A percentile compares a stretch with the other conserved stretches of the same genome.
Conservation (phyloP, 2,329 filamentous ascomycete species). For the Aureobasidium sp. region DNA sequence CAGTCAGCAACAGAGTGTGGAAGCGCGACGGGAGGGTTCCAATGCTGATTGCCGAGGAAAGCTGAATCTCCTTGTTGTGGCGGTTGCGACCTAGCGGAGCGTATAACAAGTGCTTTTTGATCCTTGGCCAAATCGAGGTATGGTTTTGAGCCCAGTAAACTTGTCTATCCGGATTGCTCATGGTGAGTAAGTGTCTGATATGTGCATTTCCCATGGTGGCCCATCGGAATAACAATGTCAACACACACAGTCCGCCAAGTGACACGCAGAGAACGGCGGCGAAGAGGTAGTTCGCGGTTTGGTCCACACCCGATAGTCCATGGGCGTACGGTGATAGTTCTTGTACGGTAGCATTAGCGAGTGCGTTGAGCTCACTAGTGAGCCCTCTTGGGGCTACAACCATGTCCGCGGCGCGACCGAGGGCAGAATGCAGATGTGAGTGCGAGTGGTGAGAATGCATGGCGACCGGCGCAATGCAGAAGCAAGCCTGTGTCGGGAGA, state of each 20-base stretch:
- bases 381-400: constrained; percentile 6
- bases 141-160: constrained; percentile 42
- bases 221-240: constrained; percentile 37
- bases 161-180: constrained; percentile 37
- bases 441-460: constrained; percentile 19
- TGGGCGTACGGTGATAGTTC: constrained; percentile 29
- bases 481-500: constrained; percentile 1
- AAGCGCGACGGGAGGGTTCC: constrained; percentile 75
- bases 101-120: constrained; percentile 59
- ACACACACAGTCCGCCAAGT: constrained; percentile 31
- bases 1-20: constrained; percentile 60
- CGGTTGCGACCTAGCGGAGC: constrained; percentile 67
- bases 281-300: constrained; percentile 41
- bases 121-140: constrained; percentile 46
- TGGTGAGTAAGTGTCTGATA: constrained; percentile 39
- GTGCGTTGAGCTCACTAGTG: constrained; percentile 16
- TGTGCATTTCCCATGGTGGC: constrained; percentile 37
- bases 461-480: constrained; percentile 17
- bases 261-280: constrained; percentile 35
- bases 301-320: constrained; percentile 43
- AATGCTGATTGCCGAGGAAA: constrained; percentile 61
- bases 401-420: constrained; percentile 10
- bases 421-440: constrained; percentile 14
- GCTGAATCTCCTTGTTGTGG: constrained; percentile 67
- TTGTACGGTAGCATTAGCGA: constrained; percentile 17